Evolutionary conservation across 257 asterid genomes (phyloP).

Genomic region (Gentiana dahurica): DNA sequence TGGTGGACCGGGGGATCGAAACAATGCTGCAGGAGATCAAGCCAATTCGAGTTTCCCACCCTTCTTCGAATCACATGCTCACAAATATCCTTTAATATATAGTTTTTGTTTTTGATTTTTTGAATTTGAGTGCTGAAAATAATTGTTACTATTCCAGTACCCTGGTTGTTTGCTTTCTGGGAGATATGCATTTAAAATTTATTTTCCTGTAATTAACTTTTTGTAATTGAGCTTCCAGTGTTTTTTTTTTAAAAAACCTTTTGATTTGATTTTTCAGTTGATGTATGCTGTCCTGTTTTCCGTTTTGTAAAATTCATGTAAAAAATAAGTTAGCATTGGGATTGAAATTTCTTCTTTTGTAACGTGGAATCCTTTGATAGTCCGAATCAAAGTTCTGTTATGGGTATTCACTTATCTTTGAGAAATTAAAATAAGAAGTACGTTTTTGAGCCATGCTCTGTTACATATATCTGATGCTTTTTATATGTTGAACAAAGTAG

Average conservation of each 20-base stretch:
- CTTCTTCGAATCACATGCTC: conserved; percentile 36
- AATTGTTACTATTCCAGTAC: background rate
- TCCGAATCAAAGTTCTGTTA: no score
- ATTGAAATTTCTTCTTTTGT: no score
- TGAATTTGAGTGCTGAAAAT: background rate
- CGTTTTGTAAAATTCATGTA: no score
- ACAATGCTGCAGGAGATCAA: conserved; percentile 40
- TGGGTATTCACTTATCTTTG: no score
- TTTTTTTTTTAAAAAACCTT: background rate
- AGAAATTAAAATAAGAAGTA: no score
- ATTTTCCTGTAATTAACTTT: background rate
- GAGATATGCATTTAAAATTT: background rate
- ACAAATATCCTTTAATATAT: conserved; percentile 64
- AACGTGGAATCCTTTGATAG: no score
- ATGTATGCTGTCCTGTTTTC: no score
- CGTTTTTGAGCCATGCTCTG: background rate
- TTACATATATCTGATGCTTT: background rate
- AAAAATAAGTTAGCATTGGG: no score
- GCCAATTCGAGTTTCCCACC: conserved; percentile 50
- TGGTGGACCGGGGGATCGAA: conserved; percentile 57
- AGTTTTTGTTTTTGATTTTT: background rate
- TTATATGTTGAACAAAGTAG: background rate
- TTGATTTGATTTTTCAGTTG: background rate
- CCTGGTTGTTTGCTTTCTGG: background rate
- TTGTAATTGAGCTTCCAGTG: background rate